Base-by-base conservation (phyloP, 768 basidiomycete species). In the Termitomyces sp. region DNA sequence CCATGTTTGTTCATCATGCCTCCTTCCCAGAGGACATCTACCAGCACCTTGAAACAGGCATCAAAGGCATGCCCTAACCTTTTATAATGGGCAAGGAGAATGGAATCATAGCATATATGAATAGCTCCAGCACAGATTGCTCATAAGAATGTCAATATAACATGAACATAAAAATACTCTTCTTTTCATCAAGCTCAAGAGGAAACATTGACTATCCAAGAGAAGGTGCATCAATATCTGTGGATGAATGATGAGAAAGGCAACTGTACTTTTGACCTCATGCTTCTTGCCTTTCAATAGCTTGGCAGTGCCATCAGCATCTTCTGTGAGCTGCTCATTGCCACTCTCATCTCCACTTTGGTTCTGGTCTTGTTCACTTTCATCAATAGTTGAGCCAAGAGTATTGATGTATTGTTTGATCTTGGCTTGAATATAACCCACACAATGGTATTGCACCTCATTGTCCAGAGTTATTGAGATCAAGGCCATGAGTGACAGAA, bases 371-470 rank as follows among this genome's bases (percentile, higher is more conserved):
- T 77, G 73, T 8, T 79, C 76, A 0, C 62, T 73, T 9, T 76
- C 78, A 12, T 77, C 76, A 15, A 76, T 73, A 5, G 76, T 76
- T 20, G 76, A 73, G 45, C 76, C 79, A 37, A 92, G 70, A 29
- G 83, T 77, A 36, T 94, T 92, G 0, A 86, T 84, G 71, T 90
- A 95, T 57, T 87, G 84, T 68, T 97, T 94, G 40, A 97, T 88
- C 66, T 93, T 92, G 2, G 92, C 89, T 69, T 96, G 92, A 20
- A 98, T 82, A 67, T 90, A 96, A 0, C 89, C 94, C 2, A 93
- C 90, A 69, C 94, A 93, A 3, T 92, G 89, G 70, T 89, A 88
- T 68, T 99, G 97, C 2, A 85, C 81, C 66, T 96, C 90, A 56
- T 95, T 94, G 53, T 87, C 86, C 55, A 97, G 76, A 6, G 79